Percentiles rank a stretch among this genome's conserved stretches.
These are phyloP conservation scores for Populus tremula DNA, from an alignment of 345 rosid species.

Conservation along the genomic window DNA sequence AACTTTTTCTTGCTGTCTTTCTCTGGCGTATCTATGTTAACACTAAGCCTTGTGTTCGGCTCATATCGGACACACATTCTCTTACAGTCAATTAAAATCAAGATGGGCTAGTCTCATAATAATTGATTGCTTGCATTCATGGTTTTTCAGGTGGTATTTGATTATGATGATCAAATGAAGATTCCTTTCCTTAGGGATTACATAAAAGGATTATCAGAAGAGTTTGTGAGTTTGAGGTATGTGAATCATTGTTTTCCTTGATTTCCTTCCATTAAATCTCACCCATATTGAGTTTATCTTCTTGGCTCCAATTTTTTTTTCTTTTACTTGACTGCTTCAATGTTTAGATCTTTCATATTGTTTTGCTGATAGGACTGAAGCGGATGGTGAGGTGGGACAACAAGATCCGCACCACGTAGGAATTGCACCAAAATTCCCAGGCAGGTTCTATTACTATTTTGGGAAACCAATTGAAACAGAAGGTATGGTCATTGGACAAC, in stretches of 20 bases:
- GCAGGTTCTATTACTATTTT: slow-evolving; percentile 66
- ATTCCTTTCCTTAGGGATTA: slow-evolving; percentile 51
- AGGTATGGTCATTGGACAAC: slow-evolving; percentile 37
- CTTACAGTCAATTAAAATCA: too few species aligned
- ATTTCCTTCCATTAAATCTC: background rate
- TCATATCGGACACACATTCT: too few species aligned
- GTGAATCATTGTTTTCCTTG: background rate
- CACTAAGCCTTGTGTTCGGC: too few species aligned
- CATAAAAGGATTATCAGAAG: slow-evolving; percentile 37
- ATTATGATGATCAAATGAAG: slow-evolving; percentile 59
- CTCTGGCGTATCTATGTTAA: background rate
- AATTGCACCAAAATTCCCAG: slow-evolving; percentile 66
- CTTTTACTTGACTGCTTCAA: background rate
- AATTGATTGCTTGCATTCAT: background rate
- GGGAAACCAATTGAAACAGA: slow-evolving; percentile 73
- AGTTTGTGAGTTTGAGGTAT: slow-evolving; percentile 46
- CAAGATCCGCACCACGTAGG: slow-evolving; percentile 54
- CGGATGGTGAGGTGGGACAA: slow-evolving; percentile 45
- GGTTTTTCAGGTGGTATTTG: slow-evolving; percentile 47
- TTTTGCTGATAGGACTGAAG: slow-evolving; percentile 40
- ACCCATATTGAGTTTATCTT: background rate
- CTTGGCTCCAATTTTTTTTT: background rate
- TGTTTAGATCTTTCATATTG: background rate
- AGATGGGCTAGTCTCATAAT: background rate
- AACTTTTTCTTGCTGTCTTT: background rate